These are phyloP conservation scores for Barbarea vulgaris DNA, from an alignment of 345 rosid genomes.

Conservation along the genomic window DNA sequence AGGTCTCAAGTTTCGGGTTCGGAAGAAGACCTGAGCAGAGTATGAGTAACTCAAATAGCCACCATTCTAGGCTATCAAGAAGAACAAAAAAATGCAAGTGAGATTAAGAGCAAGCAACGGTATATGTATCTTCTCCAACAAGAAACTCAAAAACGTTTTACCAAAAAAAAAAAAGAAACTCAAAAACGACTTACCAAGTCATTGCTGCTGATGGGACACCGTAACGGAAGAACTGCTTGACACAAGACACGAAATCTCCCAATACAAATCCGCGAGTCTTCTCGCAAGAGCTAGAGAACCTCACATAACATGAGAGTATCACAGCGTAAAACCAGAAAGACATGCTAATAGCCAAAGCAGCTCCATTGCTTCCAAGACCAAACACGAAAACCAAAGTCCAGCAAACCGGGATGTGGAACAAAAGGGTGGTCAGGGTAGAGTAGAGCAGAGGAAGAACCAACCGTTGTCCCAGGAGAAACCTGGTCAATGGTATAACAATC, in stretches of 20 bases:
- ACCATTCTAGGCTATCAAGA: slow-evolving; percentile 60
- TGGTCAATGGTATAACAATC: slow-evolving; percentile 26
- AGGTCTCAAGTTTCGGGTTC: slow-evolving; percentile 63
- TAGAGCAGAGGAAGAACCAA: slow-evolving; percentile 34
- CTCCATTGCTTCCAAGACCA: slow-evolving; percentile 41
- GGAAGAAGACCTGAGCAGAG: slow-evolving; percentile 54
- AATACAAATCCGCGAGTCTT: slow-evolving; percentile 30
- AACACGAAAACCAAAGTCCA: slow-evolving; percentile 8
- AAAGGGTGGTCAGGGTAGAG: slow-evolving; percentile 23
- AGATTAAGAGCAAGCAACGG: not conserved
- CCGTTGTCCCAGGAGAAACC: slow-evolving; percentile 30
- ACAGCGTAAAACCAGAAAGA: slow-evolving; percentile 50
- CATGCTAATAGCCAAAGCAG: slow-evolving; percentile 47
- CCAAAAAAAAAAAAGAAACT: no score
- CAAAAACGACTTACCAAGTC: slow-evolving; percentile 38
- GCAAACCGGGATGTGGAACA: slow-evolving; percentile 23
- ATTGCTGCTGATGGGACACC: slow-evolving; percentile 53
- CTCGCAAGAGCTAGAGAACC: slow-evolving; percentile 43
- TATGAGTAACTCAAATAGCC: slow-evolving; percentile 57
- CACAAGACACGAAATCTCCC: slow-evolving; percentile 8
- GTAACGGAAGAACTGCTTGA: slow-evolving; percentile 39
- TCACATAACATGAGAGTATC: slow-evolving; percentile 43
- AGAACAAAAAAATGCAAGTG: not conserved
- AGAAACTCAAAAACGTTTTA: no score
- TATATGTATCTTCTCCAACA: not conserved